Conservation (phyloP, 805 yeast species). For the Kregervanrija delftensis region DNA sequence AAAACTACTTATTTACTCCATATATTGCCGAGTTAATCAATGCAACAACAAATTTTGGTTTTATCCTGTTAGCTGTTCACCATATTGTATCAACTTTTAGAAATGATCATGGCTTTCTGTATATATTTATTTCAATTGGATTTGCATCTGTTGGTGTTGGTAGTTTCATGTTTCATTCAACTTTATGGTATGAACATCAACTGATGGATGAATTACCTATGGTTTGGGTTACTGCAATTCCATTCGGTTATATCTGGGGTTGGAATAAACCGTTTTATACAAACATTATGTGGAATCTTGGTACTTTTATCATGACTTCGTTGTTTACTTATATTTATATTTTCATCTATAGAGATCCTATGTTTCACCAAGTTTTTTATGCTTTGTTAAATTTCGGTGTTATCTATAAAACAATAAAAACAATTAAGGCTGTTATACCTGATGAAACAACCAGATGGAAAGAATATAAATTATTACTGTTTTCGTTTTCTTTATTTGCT, state of each 20-base stretch:
- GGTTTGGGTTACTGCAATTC: conserved; percentile 96
- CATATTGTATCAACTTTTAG: conserved; percentile 47
- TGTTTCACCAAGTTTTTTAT: conserved; percentile 82
- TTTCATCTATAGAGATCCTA: conserved; percentile 65
- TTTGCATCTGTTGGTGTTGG: conserved; percentile 90
- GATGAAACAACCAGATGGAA: conserved; percentile 14
- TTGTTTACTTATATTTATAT: conserved; percentile 64
- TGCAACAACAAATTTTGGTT: conserved; percentile 61
- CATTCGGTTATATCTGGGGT: conserved; percentile 43
- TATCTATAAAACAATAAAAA: conserved; percentile 45
- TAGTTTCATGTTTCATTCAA: conserved; percentile 95
- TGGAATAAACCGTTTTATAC: conserved; percentile 19
- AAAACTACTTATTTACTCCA: conserved; percentile 80
- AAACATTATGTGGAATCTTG: conserved; percentile 18
- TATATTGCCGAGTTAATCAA: conserved; percentile 90
- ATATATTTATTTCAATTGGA: conserved; percentile 65
- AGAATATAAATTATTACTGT: conserved; percentile 21
- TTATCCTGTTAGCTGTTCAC: conserved; percentile 24
- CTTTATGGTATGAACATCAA: conserved; percentile 82
- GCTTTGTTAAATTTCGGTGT: conserved; percentile 72
- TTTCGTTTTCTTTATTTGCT: conserved; percentile 39
- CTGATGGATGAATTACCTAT: conserved; percentile 92
- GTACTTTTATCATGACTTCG: conserved; percentile 28
- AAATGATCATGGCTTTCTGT: conserved; percentile 63
- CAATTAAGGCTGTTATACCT: conserved; percentile 18